Evolutionary conservation across 2,329 filamentous ascomycete species (phyloP).

Genomic region (Penicillium sp.): DNA sequence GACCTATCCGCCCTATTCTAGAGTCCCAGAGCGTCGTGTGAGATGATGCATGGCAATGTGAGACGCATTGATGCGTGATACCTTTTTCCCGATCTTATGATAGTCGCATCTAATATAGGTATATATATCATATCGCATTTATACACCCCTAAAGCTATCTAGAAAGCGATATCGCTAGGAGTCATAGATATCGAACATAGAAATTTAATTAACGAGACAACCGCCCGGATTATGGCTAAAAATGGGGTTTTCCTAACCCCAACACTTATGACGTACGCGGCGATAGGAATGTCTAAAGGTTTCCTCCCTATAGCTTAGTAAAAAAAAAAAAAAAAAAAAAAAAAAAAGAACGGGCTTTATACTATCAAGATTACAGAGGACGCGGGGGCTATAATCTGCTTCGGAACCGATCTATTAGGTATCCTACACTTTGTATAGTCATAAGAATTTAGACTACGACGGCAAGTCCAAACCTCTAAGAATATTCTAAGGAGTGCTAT

Average conservation of each 20-base stretch:
- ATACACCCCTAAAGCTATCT: slow-evolving; percentile 57
- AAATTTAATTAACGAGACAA: slow-evolving; percentile 46
- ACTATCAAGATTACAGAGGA: slow-evolving; percentile 52
- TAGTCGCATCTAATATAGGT: slow-evolving; percentile 49
- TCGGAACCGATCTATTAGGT: slow-evolving; percentile 57
- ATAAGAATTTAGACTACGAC: slow-evolving; percentile 50
- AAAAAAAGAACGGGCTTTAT: slow-evolving; percentile 42
- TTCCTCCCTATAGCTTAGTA: slow-evolving; percentile 36
- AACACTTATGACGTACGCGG: slow-evolving; percentile 54
- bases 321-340: slow-evolving; percentile 52
- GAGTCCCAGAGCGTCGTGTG: too few relatives aligned
- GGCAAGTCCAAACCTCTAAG: slow-evolving; percentile 42
- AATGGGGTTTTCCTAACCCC: slow-evolving; percentile 54
- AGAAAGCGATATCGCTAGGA: slow-evolving; percentile 56
- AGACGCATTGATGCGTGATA: too few relatives aligned
- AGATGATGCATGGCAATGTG: too few relatives aligned
- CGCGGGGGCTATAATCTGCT: slow-evolving; percentile 58
- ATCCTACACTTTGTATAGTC: slow-evolving; percentile 51
- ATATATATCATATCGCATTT: slow-evolving; percentile 60
- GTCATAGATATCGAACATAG: slow-evolving; percentile 58
- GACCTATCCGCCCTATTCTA: too few relatives aligned
- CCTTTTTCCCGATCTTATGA: slow-evolving; percentile 33
- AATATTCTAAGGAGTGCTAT: slow-evolving; percentile 55
- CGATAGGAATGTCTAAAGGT: slow-evolving; percentile 41
- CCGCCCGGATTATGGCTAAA: slow-evolving; percentile 53